Base-by-base conservation (phyloP, 2,329 filamentous ascomycete species). In the Sporothrix variecibatus region DNA sequence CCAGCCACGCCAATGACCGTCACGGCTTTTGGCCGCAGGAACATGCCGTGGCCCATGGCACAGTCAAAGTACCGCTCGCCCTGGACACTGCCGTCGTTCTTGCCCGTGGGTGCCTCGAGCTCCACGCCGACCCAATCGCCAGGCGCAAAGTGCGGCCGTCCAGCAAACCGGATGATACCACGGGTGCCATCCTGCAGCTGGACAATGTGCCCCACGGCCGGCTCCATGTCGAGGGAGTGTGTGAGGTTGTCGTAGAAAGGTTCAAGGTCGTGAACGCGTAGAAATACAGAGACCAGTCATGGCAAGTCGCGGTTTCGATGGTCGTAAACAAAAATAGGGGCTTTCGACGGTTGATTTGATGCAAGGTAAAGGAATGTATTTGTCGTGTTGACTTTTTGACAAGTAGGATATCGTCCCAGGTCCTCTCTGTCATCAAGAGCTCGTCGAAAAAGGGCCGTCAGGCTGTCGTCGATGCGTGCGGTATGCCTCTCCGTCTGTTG, bases 71-170 rank as follows among this genome's bases (percentile, higher is more conserved):
- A 98, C 26, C 94, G 87, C 80, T 94, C 89, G 76, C 94, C 95
- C 82, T 95, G 90, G 65, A 98, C 94, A 73, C 93, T 92, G 77
- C 95, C 95, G 86, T 98, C 94, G 79, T 98, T 98, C 85, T 98
- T 98, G 43, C 96, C 95, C 26, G 88, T 89, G 72, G 91, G 86
- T 65, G 94, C 92, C 71, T 94, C 90, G 73, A 98, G 89, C 85
- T 97, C 95, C 75, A 98, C 89, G 77, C 95, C 95, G 75, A 98
- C 87, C 94, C 95, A 98, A 76, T 93, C 90, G 76, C 95, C 95
- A 6, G 87, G 85, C 74, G 94, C 91, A 83, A 98, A 97, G 78
- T 89, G 85, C 51, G 95, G 94, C 73, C 88, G 85, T 79, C 96
- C 96, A 75, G 94, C 86, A 83, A 93, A 99, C 79, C 93, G 93